phyloP scores from a whole-genome alignment of 2,329 filamentous ascomycete species.

The Aspergillus fumigatiaffinis region DNA sequence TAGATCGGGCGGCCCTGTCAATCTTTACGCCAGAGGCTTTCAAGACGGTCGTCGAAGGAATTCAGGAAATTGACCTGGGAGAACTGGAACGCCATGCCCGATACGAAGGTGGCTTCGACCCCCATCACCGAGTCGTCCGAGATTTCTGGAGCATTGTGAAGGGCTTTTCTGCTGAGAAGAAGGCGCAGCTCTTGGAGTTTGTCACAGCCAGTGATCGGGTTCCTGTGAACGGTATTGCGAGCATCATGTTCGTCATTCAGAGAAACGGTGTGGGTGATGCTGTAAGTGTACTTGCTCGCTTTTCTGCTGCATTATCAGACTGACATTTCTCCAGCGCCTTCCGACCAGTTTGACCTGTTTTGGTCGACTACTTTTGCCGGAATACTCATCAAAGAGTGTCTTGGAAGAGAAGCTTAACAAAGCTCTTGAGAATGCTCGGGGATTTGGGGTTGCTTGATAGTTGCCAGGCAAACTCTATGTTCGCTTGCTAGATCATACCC shows the following conservation, averaged over 20 bases:
- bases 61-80: conserved; percentile 71
- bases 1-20: conserved; percentile 65
- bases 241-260: conserved; percentile 79
- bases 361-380: conserved; percentile 77
- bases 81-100: conserved; percentile 67
- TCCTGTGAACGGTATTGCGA: conserved; percentile 78
- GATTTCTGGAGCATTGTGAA: conserved; percentile 85
- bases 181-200: conserved; percentile 78
- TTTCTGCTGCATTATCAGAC: conserved; percentile 5
- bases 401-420: conserved; percentile 72
- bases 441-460: conserved; percentile 79
- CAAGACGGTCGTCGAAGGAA: conserved; percentile 77
- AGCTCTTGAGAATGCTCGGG: conserved; percentile 81
- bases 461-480: conserved; percentile 3
- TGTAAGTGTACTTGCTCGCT: conserved; percentile 24
- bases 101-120: conserved; percentile 76
- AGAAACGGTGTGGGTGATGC: conserved; percentile 64
- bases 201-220: conserved; percentile 90
- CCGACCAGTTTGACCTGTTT: conserved; percentile 94
- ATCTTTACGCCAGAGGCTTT: conserved; percentile 69
- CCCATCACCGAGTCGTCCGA: conserved; percentile 63
- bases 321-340: conserved; percentile 43
- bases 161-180: conserved; percentile 59
- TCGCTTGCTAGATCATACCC: conserved; percentile 14
- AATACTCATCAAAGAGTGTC: conserved; percentile 69